Base-by-base conservation (phyloP, 179 eudicot species). In the Corrigiola litoralis region DNA sequence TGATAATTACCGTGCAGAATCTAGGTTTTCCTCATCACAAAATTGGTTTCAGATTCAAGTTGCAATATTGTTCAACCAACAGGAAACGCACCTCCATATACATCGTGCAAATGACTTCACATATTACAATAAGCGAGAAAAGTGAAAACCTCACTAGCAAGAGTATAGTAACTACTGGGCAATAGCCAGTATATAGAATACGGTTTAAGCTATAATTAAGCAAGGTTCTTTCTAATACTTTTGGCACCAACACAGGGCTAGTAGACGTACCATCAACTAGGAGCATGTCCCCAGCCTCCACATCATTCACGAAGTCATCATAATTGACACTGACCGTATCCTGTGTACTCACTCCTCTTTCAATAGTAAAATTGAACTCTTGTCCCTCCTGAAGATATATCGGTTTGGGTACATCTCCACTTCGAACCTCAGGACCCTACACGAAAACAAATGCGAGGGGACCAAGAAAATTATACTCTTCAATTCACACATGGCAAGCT, bases 391-490 rank as follows among this genome's bases (percentile, higher is more conserved):
- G 61, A 14, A 94, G 90, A 65, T 77, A 44, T 63, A 94, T 90
- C 28, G 99, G 97, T 75, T 83, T 77, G 32, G 97, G 88, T 58
- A 94, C 87, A 72, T 94, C 99, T 63, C 99, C 99, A 77, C 99
- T 94, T 84, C 99, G 83, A 61, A 94, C 97, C 86, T 94, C 99
- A 76, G 99, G 99, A 57, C 99, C 99, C 99, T 94, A 67, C 53
- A 76, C 56, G 46, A 80, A 75, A 45, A 55, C 59, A 42, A 56
- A 53, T 14, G 28, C 2, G 42, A 66, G 14, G 38, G 4, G 27
- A 51, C 58, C n/a, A n/a, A n/a, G n/a, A n/a, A 59, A 42, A 20
- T 1, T n/a, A 51, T 49, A 52, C 25, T 34, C 47, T 66, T 32
- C 36, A 9, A 27, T 24, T 34, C 41, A 31, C 10, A 52, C 20